Evolutionary conservation across 805 yeast genomes (phyloP).

Genomic region (Yamadazyma scolyti): DNA sequence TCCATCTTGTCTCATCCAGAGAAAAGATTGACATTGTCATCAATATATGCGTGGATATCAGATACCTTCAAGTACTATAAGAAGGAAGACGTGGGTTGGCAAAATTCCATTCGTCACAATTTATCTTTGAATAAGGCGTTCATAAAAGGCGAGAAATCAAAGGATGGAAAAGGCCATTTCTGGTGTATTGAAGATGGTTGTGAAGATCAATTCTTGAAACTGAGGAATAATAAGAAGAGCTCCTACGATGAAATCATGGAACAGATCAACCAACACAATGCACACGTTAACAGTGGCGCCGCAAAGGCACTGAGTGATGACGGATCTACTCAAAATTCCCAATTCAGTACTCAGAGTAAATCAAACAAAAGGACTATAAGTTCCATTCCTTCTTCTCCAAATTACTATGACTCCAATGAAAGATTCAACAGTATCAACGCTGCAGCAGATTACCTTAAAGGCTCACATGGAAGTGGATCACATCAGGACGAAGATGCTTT

Average conservation of each 20-base stretch:
- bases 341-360: background rate
- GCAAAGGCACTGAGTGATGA: background rate
- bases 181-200: slow-evolving; percentile 88
- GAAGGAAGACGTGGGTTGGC: slow-evolving; percentile 92
- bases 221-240: slow-evolving; percentile 46
- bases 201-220: slow-evolving; percentile 75
- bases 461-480: slow-evolving; percentile 17
- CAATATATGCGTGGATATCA: slow-evolving; percentile 90
- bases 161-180: slow-evolving; percentile 87
- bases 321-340: background rate
- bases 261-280: slow-evolving; percentile 20
- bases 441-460: slow-evolving; percentile 16
- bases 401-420: slow-evolving; percentile 10
- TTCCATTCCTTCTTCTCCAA: slow-evolving; percentile 32
- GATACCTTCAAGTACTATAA: slow-evolving; percentile 80
- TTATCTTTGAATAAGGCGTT: slow-evolving; percentile 91
- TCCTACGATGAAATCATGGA: slow-evolving; percentile 43
- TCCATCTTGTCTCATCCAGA: slow-evolving; percentile 79
- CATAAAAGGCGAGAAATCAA: slow-evolving; percentile 83
- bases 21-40: slow-evolving; percentile 43
- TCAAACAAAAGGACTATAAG: slow-evolving; percentile 14
- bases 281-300: background rate
- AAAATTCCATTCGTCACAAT: slow-evolving; percentile 94
- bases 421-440: slow-evolving; percentile 6
- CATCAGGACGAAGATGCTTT: background rate